Base-by-base conservation (phyloP, 176 grass and related monocot genomes). In the Canna indica region DNA sequence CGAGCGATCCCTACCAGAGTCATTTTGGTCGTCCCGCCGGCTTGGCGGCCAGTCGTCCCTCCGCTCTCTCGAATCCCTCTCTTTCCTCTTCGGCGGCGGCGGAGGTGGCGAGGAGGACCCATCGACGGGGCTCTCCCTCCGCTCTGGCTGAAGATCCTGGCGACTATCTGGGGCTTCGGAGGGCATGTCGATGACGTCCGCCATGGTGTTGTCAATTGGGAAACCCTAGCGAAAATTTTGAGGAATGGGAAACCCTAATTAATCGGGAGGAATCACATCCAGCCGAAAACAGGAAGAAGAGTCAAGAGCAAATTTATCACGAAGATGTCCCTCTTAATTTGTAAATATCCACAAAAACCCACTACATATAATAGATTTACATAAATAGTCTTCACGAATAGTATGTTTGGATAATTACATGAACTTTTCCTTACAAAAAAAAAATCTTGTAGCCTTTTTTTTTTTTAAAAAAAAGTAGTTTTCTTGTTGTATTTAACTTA, bases 141-240 rank as follows among this genome's bases (percentile, higher is more conserved):
- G 64, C 28, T 83, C 77, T 1, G 65, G 39, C 75, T 28, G 76
- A 67, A 24, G 75, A 73, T 36, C 79, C 67, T 46, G 83, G 81
- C 76, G 85, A 72, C 25, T 76, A 71, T 68, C 64, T 61, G 80
- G 41, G 75, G 80, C 75, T 39, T 90, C 92, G 74, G 83, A 62
- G 79, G 81, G 38, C 67, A 87, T 81, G 64, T 96, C 93, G 12
- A 91, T 71, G 59, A 96, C 93, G 53, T 96, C 86, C 34, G 93
- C 88, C 93, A 96, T 96, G 68, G 79, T 22, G 36, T 70, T 15
- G 39, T 39, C 27, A 35, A 30, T 7, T 16, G 17, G 18, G 24
- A 29, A 38, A 33, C 33, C 63, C 34, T 66, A n/a, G 3, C 58
- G 26, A 29, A 15, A 4, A 14, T 1, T 15, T 8, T 16, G 58